Conservation (phyloP, 257 asterid species). For the Nemophila menziesii region DNA sequence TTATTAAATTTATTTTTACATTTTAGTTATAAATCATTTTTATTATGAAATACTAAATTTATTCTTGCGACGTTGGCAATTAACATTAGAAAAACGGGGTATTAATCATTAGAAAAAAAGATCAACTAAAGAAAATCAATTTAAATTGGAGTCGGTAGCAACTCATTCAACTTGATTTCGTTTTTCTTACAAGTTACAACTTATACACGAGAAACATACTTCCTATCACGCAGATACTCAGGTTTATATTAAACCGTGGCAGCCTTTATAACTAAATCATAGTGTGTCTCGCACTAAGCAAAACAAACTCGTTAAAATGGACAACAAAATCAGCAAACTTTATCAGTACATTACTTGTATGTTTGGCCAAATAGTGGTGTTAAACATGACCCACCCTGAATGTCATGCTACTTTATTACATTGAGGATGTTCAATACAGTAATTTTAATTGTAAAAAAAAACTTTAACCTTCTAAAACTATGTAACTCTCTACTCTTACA, state of each 20-base stretch:
- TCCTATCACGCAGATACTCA: constrained; percentile 4
- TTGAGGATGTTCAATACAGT: constrained; percentile 8
- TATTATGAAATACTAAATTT: no score
- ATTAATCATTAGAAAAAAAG: no score
- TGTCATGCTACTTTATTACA: constrained; percentile 6
- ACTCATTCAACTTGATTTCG: no score
- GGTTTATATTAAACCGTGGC: constrained; percentile 1
- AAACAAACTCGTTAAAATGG: constrained; percentile 11
- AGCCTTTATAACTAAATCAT: constrained; percentile 7
- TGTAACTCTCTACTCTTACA: no score
- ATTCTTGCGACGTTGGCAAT: no score
- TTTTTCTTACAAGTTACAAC: no score
- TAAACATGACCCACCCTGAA: constrained; percentile 17
- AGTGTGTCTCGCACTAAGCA: constrained; percentile 9
- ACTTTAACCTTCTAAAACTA: no score
- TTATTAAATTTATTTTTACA: no score
- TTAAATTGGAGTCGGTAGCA: no score
- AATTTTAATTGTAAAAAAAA: constrained; percentile 6
- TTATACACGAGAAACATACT: not conserved
- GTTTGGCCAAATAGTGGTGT: constrained; percentile 9
- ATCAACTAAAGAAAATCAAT: no score
- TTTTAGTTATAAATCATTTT: no score
- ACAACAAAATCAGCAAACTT: constrained; percentile 14
- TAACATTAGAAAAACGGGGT: no score
- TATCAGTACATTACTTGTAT: constrained; percentile 11